Evolutionary conservation across 2,329 filamentous ascomycete species (phyloP).

Genomic region (Monosporascus sp.): DNA sequence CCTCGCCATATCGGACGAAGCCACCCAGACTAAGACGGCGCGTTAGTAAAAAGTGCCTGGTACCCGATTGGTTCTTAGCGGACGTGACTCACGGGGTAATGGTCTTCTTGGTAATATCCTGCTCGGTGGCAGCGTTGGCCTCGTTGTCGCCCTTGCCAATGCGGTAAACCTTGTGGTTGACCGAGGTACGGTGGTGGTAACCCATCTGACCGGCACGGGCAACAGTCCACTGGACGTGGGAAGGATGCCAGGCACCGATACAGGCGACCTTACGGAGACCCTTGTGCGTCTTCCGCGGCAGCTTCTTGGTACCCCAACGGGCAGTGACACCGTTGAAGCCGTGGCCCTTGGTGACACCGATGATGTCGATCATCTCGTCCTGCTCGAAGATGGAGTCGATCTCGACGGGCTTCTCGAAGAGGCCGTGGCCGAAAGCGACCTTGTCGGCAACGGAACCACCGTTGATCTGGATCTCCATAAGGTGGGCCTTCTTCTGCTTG

Average conservation of each 20-base stretch:
- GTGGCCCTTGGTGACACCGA: slow-evolving; percentile 99
- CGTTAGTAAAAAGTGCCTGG: slow-evolving; percentile 26
- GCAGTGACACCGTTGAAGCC: slow-evolving; percentile 95
- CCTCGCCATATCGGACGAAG: slow-evolving; percentile 98
- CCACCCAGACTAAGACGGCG: slow-evolving; percentile 71
- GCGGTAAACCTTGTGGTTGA: slow-evolving; percentile 99
- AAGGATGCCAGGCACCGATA: slow-evolving; percentile 99
- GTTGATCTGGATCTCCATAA: slow-evolving; percentile 99
- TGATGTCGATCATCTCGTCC: slow-evolving; percentile 99
- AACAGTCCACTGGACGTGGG: slow-evolving; percentile 99
- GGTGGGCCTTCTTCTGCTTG: slow-evolving; percentile 99
- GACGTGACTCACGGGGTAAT: slow-evolving; percentile 87
- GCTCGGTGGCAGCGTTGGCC: slow-evolving; percentile 88
- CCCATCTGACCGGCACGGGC: slow-evolving; percentile 98
- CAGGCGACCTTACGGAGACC: slow-evolving; percentile 99
- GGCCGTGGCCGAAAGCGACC: slow-evolving; percentile 88
- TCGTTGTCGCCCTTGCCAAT: slow-evolving; percentile 90
- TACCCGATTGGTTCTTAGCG: not conserved
- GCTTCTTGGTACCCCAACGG: slow-evolving; percentile 99
- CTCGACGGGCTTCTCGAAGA: slow-evolving; percentile 98
- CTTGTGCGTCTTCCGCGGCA: slow-evolving; percentile 99
- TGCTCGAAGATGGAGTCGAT: slow-evolving; percentile 95
- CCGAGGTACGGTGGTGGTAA: slow-evolving; percentile 99
- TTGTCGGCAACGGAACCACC: slow-evolving; percentile 93
- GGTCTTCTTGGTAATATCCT: slow-evolving; percentile 97